Evolutionary conservation across 2,329 filamentous ascomycete species (phyloP).

Genomic region (Penicillium sp.): DNA sequence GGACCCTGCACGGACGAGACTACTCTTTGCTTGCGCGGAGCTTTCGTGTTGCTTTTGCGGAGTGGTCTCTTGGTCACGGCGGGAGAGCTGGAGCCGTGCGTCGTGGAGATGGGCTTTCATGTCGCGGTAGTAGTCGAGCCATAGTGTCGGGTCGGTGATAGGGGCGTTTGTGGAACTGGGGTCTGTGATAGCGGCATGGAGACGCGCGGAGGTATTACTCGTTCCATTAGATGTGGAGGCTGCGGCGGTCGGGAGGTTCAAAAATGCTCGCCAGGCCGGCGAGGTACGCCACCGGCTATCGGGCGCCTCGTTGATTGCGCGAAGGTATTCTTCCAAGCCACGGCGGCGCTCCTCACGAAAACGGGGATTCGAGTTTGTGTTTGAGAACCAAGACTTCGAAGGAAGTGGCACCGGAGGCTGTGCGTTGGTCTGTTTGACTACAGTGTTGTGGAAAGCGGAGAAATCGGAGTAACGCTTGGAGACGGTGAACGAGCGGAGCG

Average conservation of each 20-base stretch:
- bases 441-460: conserved; percentile 48
- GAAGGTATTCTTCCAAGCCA: conserved; percentile 55
- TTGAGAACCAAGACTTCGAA: conserved; percentile 56
- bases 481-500: conserved; percentile 54
- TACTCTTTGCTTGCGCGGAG: conserved; percentile 57
- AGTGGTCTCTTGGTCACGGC: conserved; percentile 55
- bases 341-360: conserved; percentile 55
- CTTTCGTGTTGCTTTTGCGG: conserved; percentile 58
- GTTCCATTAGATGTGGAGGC: conserved; percentile 28
- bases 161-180: conserved; percentile 32
- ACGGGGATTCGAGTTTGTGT: conserved; percentile 52
- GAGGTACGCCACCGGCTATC: conserved; percentile 56
- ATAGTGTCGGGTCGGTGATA: conserved; percentile 52
- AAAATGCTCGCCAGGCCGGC: conserved; percentile 54
- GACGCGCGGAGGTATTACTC: conserved; percentile 31
- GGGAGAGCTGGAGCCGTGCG: conserved; percentile 54
- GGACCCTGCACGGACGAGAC: conserved; percentile 53
- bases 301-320: conserved; percentile 51
- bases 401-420: conserved; percentile 53
- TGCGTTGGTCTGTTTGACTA: conserved; percentile 48
- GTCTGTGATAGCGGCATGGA: conserved; percentile 43
- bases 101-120: conserved; percentile 59
- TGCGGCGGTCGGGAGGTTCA: conserved; percentile 49
- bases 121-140: conserved; percentile 58
- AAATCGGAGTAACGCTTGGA: conserved; percentile 64